These are phyloP conservation scores for Blastobotrys robertii DNA, from an alignment of 805 yeast genomes.

Conservation along the genomic window DNA sequence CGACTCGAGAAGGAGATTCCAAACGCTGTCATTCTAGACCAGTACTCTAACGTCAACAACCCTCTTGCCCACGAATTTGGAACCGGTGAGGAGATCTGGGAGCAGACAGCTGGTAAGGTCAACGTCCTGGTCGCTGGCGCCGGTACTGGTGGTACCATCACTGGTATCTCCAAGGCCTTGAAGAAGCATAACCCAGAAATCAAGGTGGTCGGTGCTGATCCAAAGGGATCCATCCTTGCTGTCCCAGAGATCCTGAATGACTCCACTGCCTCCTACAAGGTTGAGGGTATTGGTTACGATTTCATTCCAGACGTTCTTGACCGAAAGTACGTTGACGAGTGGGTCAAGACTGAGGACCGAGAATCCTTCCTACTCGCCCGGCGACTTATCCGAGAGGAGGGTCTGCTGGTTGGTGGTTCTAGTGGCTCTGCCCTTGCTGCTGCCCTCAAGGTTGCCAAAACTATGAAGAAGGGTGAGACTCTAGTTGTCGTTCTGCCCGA, in stretches of 20 bases:
- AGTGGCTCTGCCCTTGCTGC: conserved; percentile 80
- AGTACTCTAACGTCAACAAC: conserved; percentile 67
- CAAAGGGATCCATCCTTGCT: conserved; percentile 78
- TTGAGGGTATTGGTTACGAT: conserved; percentile 89
- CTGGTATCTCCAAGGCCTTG: conserved; percentile 70
- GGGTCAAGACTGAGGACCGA: conserved; percentile 82
- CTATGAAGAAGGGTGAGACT: conserved; percentile 60
- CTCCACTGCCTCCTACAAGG: conserved; percentile 50
- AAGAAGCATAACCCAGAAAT: conserved; percentile 60
- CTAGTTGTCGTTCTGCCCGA: conserved; percentile 81
- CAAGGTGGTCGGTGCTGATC: conserved; percentile 71
- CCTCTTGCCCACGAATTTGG: conserved; percentile 79
- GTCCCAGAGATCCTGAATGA: conserved; percentile 63
- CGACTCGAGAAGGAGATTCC: conserved; percentile 75
- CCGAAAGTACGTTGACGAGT: conserved; percentile 54
- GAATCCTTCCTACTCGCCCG: conserved; percentile 74
- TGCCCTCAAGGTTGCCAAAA: conserved; percentile 57
- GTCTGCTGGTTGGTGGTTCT: conserved; percentile 83
- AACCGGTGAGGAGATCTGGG: conserved; percentile 80
- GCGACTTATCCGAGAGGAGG: conserved; percentile 75
- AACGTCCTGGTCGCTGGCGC: conserved; percentile 82
- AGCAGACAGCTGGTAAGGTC: conserved; percentile 62
- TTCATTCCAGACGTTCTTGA: conserved; percentile 74
- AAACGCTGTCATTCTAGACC: conserved; percentile 75
- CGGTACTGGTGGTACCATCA: conserved; percentile 88